Base-by-base conservation (phyloP, 2,329 filamentous ascomycete genomes). In the Scopulariopsis brevicaulis region DNA sequence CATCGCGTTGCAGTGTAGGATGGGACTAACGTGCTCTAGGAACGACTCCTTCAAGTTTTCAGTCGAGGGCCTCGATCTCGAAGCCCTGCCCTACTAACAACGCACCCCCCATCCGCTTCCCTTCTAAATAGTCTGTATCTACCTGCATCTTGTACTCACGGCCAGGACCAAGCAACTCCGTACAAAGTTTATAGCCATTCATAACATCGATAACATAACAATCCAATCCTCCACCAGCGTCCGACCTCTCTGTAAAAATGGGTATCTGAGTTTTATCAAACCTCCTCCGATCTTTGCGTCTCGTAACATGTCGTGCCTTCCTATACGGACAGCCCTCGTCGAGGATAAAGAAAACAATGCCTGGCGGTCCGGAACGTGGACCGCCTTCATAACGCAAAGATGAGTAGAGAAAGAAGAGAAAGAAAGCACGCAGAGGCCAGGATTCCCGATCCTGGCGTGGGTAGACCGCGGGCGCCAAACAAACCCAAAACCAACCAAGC, bases 11-110 rank as follows among this genome's bases (percentile, higher is more conserved):
- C 5, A 15, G 18, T n/a, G 2, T n/a, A n/a, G 2, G 20, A 24
- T 12, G n/a, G 12, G 28, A 4, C 18, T 28, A 56, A 56, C 37
- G 7, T 28, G 6, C 14, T 18, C 14, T 59, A 78, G 78, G 58
- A 84, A 82, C 60, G 83, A 86, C 68, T 75, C 79, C 3, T 86
- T 86, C 70, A 80, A 77, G 65, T 74, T 86, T 32, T 78, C 74
- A 0, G 83, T 86, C 4, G 71, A 78, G 55, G 83, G 83, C 0
- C 65, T 86, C 61, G 77, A 84, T 63, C 62, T 85, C 43, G 76
- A 77, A 64, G 81, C 82, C 34, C 68, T 84, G 59, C 80, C 82
- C 0, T 84, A 83, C 57, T 74, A 61, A 66, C 2, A 6, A 24
- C 46, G 6, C 8, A 46, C 15, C 40, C 15, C 40, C 14, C 7